Evolutionary conservation across 1,284 basidiomycete genomes (phyloP), one percentile per base, ranked within the genome.

Genomic region (Leccinum laetum): DNA sequence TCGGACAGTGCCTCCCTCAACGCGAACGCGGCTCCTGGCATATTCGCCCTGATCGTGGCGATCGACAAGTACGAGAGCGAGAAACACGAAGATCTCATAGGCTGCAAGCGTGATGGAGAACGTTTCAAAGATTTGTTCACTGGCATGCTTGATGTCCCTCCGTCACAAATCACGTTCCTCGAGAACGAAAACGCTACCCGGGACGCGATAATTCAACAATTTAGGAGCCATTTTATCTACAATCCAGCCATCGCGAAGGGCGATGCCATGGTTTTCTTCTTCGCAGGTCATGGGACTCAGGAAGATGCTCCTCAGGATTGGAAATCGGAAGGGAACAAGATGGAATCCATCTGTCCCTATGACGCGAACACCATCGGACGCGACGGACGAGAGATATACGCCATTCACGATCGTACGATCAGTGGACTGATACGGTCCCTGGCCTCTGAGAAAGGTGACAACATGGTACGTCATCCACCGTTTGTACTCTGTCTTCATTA

Each of bases 191-290:
- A 55, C 11, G 60, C 60, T 16, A 61, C 60, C 9, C 60, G 60
- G 18, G 46, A 61, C 21, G 46, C 46, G 21, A 53, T 61, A 53
- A n/a, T 61, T 21, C 18, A 52, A n/a, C 44, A 61, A n/a, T 61
- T 52, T 18, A 52, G 16, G 16, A 37, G 35, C 11, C 60, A 61
- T 37, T 61, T 61, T 11, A 52, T 53, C 60, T 13, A 61, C 26
- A 61, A 61, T 35, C 24, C 13, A 35, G 29, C 44, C 13, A 61
- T 61, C 32, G 14, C 13, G 18, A 52, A 61, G 46, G 60, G 32
- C 3, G 60, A 61, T 5, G 16, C 60, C n/a, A 61, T 53, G 60
- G 14, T 61, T 53, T 61, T 61, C 46, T 61, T 61, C 32, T 61
- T 35, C 13, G 46, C 60, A 37, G 60, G 60, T 37, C 60, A 61